phyloP scores from a whole-genome alignment of 2,329 filamentous ascomycete genomes.

The Phyllosticta citrichinensis region DNA sequence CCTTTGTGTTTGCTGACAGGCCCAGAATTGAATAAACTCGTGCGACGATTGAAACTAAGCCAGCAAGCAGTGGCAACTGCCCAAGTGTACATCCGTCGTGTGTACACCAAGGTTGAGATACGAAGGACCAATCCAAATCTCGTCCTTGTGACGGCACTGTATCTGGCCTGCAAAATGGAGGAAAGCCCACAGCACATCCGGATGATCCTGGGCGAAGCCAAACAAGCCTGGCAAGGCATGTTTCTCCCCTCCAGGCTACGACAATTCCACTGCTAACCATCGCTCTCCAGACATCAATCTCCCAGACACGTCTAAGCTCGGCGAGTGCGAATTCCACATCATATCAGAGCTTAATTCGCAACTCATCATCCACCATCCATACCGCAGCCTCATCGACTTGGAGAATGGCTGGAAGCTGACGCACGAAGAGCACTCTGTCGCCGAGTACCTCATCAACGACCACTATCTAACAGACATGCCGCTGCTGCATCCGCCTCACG shows the following conservation, averaged over 20 bases:
- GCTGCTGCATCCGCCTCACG: slow-evolving; percentile 73
- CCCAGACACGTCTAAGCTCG: slow-evolving; percentile 69
- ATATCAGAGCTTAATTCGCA: slow-evolving; percentile 88
- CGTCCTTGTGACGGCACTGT: slow-evolving; percentile 84
- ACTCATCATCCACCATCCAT: slow-evolving; percentile 83
- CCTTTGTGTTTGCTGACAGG: neutral
- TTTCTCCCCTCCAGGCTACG: neutral
- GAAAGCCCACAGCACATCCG: slow-evolving; percentile 95
- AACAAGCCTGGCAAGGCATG: slow-evolving; percentile 56
- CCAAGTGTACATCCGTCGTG: slow-evolving; percentile 88
- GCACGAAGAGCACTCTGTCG: slow-evolving; percentile 68
- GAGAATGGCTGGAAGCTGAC: slow-evolving; percentile 59
- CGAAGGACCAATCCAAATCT: slow-evolving; percentile 89
- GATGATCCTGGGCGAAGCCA: slow-evolving; percentile 76
- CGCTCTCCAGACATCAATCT: slow-evolving; percentile 50
- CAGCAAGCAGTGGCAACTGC: slow-evolving; percentile 93
- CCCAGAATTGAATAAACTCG: slow-evolving; percentile 69
- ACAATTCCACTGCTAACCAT: slow-evolving; percentile 1
- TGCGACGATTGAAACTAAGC: slow-evolving; percentile 70
- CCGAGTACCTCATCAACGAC: slow-evolving; percentile 81
- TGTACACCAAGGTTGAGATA: slow-evolving; percentile 85
- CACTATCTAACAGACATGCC: slow-evolving; percentile 89
- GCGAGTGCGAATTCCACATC: slow-evolving; percentile 87
- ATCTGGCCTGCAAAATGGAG: slow-evolving; percentile 96
- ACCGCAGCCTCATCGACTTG: slow-evolving; percentile 66